phyloP scores from a whole-genome alignment of 2,329 filamentous ascomycete species.

The Aspergillus sp. region DNA sequence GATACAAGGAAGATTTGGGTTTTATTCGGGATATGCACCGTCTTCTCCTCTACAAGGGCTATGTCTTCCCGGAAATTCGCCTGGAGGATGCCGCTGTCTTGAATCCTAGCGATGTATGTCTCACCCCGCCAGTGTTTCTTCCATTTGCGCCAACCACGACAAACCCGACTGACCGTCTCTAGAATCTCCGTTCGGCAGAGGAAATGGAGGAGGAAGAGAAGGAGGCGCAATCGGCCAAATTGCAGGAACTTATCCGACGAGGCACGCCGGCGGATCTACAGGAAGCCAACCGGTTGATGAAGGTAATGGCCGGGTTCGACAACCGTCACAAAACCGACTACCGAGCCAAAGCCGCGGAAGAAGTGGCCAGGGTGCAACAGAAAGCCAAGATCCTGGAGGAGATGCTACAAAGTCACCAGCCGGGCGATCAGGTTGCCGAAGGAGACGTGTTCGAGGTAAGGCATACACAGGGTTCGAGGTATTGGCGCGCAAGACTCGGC shows the following conservation, averaged over 20 bases:
- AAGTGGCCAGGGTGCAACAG: constrained; percentile 91
- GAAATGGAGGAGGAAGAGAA: constrained; percentile 98
- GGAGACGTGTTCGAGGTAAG: constrained; percentile 66
- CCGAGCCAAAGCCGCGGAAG: constrained; percentile 93
- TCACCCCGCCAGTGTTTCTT: background rate
- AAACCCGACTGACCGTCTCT: constrained; percentile 27
- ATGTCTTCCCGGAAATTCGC: constrained; percentile 88
- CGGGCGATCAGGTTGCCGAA: constrained; percentile 74
- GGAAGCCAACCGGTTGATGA: constrained; percentile 97
- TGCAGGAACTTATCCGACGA: constrained; percentile 92
- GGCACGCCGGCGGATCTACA: constrained; percentile 91
- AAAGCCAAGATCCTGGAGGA: constrained; percentile 92
- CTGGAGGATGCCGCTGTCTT: constrained; percentile 93
- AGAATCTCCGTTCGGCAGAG: constrained; percentile 94
- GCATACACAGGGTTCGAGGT: background rate
- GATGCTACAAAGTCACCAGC: constrained; percentile 78
- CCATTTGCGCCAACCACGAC: background rate
- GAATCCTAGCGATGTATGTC: constrained; percentile 89
- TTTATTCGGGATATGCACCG: constrained; percentile 98
- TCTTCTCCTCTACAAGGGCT: constrained; percentile 92
- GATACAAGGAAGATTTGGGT: constrained; percentile 95
- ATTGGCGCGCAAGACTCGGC: background rate
- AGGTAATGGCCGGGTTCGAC: constrained; percentile 97
- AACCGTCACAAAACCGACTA: constrained; percentile 96
- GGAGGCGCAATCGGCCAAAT: constrained; percentile 93